Evolutionary conservation across 306 rosid genomes (phyloP), one percentile per base, ranked within the genome.

Genomic region (Castanea crenata): DNA sequence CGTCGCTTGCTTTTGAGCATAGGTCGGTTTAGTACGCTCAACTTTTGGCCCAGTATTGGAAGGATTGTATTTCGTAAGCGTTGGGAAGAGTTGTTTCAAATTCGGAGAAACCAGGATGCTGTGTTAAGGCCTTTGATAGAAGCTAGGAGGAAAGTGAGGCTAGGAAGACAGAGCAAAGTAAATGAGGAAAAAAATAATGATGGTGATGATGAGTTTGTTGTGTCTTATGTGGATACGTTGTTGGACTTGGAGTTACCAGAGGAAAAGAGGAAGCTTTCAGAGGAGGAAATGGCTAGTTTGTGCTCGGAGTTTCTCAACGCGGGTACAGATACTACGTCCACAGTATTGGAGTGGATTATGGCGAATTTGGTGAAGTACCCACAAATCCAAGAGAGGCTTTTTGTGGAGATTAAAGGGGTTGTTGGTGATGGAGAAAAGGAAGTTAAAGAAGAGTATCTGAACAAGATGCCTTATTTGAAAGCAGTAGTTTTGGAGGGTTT

Each of bases 231-330:
- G 13, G 73, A 69, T n/a, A 69, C 73, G 4, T 5, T 63, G 41
- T 27, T 63, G 69, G 69, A 63, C 29, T 63, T 63, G 69, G 69
- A 63, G 69, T 63, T 63, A 10, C 41, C 69, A 9, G 69, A 63
- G 38, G 69, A 29, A n/a, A 63, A 63, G 69, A 29, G 69, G 69
- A 63, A 63, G 41, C 69, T 63, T 63, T 4, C 5, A 7, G 20
- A 0, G n/a, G 41, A 8, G 38, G 69, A 63, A 29, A 29, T 63
- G 41, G 5, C 14, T 15, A 15, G 41, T 38, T 15, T 63, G 41
- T 63, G 69, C 41, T 29, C 69, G n/a, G 69, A 63, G 41, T 63
- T 63, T 29, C 41, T 63, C 16, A 27, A 29, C 69, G 69, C 41
- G 11, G 69, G 69, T 38, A 63, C 69, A 19, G 41, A 63, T 14